Evolutionary conservation across 208 protist species (phyloP).

Genomic region (Wallacemonas sp.): DNA sequence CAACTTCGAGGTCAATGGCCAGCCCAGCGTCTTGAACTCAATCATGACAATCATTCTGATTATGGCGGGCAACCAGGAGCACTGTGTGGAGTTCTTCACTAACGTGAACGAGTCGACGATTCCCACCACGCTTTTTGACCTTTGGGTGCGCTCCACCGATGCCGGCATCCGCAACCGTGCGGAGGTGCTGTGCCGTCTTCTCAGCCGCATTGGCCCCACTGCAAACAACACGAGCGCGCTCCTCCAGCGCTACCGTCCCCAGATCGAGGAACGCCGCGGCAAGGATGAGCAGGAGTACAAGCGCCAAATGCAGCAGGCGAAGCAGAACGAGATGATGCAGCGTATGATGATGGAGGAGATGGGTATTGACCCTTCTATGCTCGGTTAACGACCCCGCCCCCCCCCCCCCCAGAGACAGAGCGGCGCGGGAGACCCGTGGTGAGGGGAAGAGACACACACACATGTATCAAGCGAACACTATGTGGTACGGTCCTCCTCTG

Average conservation of each 20-base stretch:
- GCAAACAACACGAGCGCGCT: conserved; percentile 30
- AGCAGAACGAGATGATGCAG: conserved; percentile 86
- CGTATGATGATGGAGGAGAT: conserved; percentile 91
- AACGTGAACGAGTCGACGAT: conserved; percentile 51
- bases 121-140: conserved; percentile 62
- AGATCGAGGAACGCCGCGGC: conserved; percentile 70
- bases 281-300: conserved; percentile 84
- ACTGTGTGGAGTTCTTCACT: conserved; percentile 54
- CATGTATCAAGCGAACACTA: no score
- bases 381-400: conserved; percentile 16
- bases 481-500: no score
- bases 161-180: conserved; percentile 62
- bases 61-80: conserved; percentile 64
- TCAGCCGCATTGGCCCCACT: conserved; percentile 49
- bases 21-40: conserved; percentile 53
- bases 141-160: conserved; percentile 72
- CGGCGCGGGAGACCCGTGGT: no score
- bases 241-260: conserved; percentile 61
- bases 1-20: conserved; percentile 45
- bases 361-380: conserved; percentile 69
- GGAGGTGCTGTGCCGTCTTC: conserved; percentile 62
- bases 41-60: conserved; percentile 72
- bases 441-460: no score
- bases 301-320: conserved; percentile 80
- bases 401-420: no score